Percentiles rank a stretch among this genome's conserved stretches.
Conservation (phyloP, 1,139 yeast genomes). For the Candida pseudoviswanathii region DNA sequence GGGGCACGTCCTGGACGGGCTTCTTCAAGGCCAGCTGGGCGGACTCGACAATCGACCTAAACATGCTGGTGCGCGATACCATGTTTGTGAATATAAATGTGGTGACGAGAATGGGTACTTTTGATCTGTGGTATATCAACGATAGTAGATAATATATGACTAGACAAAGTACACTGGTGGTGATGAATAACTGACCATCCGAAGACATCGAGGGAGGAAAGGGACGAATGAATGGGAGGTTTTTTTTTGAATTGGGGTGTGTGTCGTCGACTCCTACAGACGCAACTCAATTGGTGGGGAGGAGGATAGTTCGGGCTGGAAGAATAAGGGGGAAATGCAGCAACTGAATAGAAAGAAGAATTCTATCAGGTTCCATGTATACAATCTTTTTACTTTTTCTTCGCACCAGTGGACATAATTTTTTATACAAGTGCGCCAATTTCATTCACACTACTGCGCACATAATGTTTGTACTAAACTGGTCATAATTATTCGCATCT, state of each 20-base stretch:
- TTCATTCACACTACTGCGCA: no score
- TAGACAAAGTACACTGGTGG: constrained; percentile 8
- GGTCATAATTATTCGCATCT: no score
- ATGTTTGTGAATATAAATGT: constrained; percentile 36
- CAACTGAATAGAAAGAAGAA: neutral
- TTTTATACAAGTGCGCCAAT: no score
- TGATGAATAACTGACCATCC: constrained; percentile 10
- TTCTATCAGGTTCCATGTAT: neutral
- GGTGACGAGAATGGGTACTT: constrained; percentile 30
- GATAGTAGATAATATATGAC: constrained; percentile 11
- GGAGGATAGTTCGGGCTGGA: no score
- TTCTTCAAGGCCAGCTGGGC: constrained; percentile 5
- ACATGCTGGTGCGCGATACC: constrained; percentile 30
- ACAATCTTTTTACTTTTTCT: neutral
- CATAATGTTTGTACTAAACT: no score
- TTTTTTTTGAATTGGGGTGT: no score
- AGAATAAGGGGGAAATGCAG: no score
- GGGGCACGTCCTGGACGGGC: constrained; percentile 1
- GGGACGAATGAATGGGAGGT: neutral
- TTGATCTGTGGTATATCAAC: constrained; percentile 19
- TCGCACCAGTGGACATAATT: no score
- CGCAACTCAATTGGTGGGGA: neutral
- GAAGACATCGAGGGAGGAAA: constrained; percentile 2
- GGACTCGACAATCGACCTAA: constrained; percentile 13
- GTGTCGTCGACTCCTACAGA: no score